Evolutionary conservation across 2,329 filamentous ascomycete species (phyloP), one percentile per base, ranked within the genome.

Genomic region (Clonostachys byssicola): DNA sequence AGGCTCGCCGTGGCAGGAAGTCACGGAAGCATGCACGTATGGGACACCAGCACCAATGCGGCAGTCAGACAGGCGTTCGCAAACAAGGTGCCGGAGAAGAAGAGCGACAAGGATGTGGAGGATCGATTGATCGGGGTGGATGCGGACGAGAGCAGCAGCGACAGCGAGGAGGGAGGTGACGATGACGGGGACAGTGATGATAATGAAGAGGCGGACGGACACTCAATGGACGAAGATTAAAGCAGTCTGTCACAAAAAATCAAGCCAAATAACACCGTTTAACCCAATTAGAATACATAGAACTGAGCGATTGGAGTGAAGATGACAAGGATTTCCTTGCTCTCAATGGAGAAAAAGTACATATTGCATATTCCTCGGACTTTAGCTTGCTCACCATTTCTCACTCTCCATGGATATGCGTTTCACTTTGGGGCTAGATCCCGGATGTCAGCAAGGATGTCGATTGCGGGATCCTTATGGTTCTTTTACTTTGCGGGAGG

Each of bases 21-120:
- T 74, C 95, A 95, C 72, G 94, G 94, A 42, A 81, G 82, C 35
- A 84, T 97, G 61, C 89, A 95, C 64, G 85, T 99, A 46, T 99
- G 94, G 94, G 92, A 97, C 67, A 96, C 94, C 18, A 82, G 89
- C 65, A 99, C 94, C 48, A 99, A 99, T 64, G 82, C 81, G 13
- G 86, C 88, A 23, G 90, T 99, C 34, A 82, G 94, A 49, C 80
- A 86, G 52, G 85, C 87, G 2, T 99, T 99, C 71, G 90, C 88
- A 3, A 35, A 81, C 73, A 59, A 85, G 82, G 59, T 73, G 10
- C 67, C 68, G 49, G 77, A 92, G 48, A 77, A 58, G 53, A 62
- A 75, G 51, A 69, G 75, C 7, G 81, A 81, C 43, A 82, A 75
- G 14, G 81, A 84, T 20, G 36, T n/a, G 12, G 78, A 82, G 64